Conservation (phyloP, 108 stramenopile genomes). For the Heterococcus sp. region DNA sequence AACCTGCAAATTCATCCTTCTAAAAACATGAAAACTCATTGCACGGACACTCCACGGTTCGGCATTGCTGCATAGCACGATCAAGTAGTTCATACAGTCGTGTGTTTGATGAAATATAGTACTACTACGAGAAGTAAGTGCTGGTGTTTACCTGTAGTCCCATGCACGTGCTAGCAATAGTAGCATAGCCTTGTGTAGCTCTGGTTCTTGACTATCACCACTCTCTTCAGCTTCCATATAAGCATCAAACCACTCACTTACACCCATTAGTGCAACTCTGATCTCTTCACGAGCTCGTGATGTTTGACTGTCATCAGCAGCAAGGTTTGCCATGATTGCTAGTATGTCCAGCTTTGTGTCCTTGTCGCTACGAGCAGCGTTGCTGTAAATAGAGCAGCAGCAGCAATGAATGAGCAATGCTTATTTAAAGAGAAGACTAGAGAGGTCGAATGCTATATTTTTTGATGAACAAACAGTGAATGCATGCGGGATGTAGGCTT, state of each 20-base stretch:
- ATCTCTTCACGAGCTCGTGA: conserved; percentile 30
- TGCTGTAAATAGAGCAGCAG: no score
- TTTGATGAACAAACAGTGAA: neutral
- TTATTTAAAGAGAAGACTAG: neutral
- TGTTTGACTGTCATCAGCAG: conserved; percentile 1
- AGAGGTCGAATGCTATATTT: neutral
- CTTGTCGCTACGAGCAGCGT: conserved; percentile 44
- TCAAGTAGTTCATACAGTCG: no score
- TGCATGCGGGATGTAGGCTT: neutral
- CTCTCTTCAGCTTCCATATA: conserved; percentile 51
- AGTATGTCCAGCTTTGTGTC: conserved; percentile 62
- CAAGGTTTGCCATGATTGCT: conserved; percentile 55
- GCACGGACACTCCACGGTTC: no score
- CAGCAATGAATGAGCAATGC: neutral
- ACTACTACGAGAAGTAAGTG: no score
- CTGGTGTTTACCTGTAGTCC: conserved; percentile 33
- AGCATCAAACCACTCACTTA: conserved; percentile 60
- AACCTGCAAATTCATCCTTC: no score
- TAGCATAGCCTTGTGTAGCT: conserved; percentile 62
- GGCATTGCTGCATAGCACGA: no score
- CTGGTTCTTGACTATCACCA: conserved; percentile 50
- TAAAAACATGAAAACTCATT: no score
- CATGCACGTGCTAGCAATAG: conserved; percentile 56
- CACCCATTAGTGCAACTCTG: conserved; percentile 25
- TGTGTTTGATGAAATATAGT: no score